Base-by-base conservation (phyloP, 164 flowering plant species). In the Kalanchoe fedtschenkoi region DNA sequence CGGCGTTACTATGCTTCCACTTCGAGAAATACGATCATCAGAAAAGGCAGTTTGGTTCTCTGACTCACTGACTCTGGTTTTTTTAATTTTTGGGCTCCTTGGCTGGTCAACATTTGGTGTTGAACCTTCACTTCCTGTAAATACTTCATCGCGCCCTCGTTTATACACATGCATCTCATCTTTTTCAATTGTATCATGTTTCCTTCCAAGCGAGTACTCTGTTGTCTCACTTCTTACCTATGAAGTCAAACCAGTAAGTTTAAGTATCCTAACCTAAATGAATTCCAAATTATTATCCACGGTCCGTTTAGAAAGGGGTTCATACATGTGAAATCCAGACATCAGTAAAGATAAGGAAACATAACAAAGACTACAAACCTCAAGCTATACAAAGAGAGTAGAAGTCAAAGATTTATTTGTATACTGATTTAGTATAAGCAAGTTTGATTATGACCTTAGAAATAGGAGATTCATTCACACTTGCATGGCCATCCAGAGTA, bases 21-120 rank as follows among this genome's bases (percentile, higher is more conserved):
- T 58, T 32, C 42, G 70, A 44, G 66, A 63, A 9, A 30, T 58
- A 64, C 64, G 69, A 60, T 24, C 63, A 44, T 44, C 37, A 60
- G 28, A 70, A 57, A 42, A 71, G 41, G 34, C 34, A 41, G 58
- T 43, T 51, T 41, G 58, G 56, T 77, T 71, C 43, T 67, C 21
- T 34, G 44, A 33, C 32, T 63, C 71, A 35, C 34, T 47, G 53
- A 65, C 62, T 61, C 16, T 34, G 43, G 51, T 73, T 53, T 56
- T 65, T 69, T 51, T 62, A 58, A 75, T 64, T 62, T 77, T 71
- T 28, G 72, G 71, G 61, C 71, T 78, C 70, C 65, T 77, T 19
- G 68, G 75, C 57, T 58, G 60, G 28, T 63, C 43, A 30, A 34
- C 54, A 59, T 72, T 75, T 65, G 26, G 54, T 30, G 60, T 37